These are phyloP conservation scores for Nasturtium officinale DNA, from an alignment of 345 rosid genomes.

Conservation along the genomic window DNA sequence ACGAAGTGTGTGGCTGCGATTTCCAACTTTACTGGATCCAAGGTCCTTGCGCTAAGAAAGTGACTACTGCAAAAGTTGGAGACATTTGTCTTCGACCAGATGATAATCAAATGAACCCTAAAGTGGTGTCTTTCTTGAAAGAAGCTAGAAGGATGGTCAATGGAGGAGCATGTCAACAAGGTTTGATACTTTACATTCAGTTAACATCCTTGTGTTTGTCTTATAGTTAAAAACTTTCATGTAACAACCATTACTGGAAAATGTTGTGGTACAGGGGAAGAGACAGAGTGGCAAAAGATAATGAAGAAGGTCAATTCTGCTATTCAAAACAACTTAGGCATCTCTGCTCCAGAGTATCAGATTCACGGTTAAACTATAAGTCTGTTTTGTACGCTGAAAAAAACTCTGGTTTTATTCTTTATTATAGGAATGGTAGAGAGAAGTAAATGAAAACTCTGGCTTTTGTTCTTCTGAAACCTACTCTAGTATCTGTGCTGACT, in stretches of 20 bases:
- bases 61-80: conserved; percentile 34
- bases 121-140: conserved; percentile 29
- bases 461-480: neutral
- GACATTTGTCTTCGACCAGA: conserved; percentile 35
- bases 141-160: conserved; percentile 27
- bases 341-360: conserved; percentile 16
- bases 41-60: conserved; percentile 21
- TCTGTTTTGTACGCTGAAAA: neutral
- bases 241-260: conserved; percentile 13
- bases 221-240: neutral
- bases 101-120: conserved; percentile 21
- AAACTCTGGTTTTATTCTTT: neutral
- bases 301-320: conserved; percentile 13
- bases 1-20: conserved; percentile 30
- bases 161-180: conserved; percentile 19
- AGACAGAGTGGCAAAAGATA: conserved; percentile 37
- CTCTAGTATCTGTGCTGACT: neutral
- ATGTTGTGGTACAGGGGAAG: conserved; percentile 33
- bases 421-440: neutral
- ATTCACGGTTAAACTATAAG: neutral
- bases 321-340: neutral
- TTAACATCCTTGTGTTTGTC: neutral
- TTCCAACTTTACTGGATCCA: conserved; percentile 32
- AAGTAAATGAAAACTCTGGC: neutral
- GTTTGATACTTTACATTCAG: neutral